A percentile compares a stretch with the other conserved stretches of the same genome.
Evolutionary conservation across 2,329 filamentous ascomycete genomes (phyloP).

Genomic region (Fusarium nematophilum): DNA sequence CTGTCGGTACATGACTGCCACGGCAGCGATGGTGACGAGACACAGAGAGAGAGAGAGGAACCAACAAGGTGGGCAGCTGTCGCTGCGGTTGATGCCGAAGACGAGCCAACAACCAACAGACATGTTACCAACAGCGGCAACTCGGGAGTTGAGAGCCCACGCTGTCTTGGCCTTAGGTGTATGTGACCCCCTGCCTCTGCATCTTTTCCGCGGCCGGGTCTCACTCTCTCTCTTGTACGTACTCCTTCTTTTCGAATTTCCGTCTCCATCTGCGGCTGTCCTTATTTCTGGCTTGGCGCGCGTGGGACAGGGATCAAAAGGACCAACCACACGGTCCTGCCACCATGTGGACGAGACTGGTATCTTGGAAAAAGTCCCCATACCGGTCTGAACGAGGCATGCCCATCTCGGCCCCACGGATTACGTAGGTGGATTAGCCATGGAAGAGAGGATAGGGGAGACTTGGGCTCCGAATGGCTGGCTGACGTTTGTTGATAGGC

Average conservation of each 20-base stretch:
- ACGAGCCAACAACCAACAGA: background rate
- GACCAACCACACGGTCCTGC: conserved; percentile 19
- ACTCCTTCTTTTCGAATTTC: conserved; percentile 2
- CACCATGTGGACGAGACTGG: no score
- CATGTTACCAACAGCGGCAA: background rate
- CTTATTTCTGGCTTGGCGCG: conserved; percentile 5
- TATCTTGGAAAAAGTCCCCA: no score
- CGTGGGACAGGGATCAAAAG: conserved; percentile 1
- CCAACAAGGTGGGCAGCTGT: background rate
- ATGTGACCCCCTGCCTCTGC: no score
- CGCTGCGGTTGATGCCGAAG: conserved; percentile 1
- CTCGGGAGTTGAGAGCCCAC: background rate
- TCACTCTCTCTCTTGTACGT: background rate
- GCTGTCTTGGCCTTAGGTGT: background rate
- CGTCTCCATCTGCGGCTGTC: conserved; percentile 1
- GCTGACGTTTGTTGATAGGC: conserved; percentile 15
- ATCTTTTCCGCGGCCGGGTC: no score
- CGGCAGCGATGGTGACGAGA: no score
- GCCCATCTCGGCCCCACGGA: background rate
- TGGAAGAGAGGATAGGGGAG: background rate
- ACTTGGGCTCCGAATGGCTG: no score
- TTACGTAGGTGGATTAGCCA: conserved; percentile 25
- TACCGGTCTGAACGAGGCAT: conserved; percentile 32
- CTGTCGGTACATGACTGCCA: no score
- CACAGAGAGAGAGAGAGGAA: no score